A percentile compares a stretch with the other conserved stretches of the same genome.
These are phyloP conservation scores for Domatiomyces catenatus DNA, from an alignment of 2,329 filamentous ascomycete species.

Conservation along the genomic window DNA sequence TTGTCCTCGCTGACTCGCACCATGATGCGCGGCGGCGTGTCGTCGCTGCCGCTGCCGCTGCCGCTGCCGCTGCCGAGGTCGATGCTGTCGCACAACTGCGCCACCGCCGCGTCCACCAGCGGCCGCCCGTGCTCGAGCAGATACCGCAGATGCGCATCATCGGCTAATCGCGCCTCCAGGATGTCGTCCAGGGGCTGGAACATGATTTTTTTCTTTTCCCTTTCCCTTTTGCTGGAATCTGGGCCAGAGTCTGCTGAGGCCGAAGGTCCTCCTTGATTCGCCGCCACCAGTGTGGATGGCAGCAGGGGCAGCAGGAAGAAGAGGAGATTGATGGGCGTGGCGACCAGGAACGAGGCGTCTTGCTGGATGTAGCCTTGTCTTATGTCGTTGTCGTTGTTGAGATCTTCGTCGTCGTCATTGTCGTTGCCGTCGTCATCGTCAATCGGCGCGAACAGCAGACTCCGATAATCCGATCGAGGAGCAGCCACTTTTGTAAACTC, in stretches of 20 bases:
- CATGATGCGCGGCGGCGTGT: conserved; percentile 80
- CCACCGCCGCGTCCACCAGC: conserved; percentile 50
- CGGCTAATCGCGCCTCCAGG: conserved; percentile 29
- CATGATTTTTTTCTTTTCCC: too few species aligned
- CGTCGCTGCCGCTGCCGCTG: conserved; percentile 64
- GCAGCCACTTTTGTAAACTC: conserved; percentile 45
- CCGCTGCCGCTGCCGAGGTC: conserved; percentile 60
- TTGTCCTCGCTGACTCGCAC: conserved; percentile 63
- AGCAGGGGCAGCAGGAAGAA: conserved; percentile 71
- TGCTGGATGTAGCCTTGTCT: conserved; percentile 43
- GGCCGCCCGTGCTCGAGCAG: conserved; percentile 25
- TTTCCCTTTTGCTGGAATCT: conserved; percentile 28
- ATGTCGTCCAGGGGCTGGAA: conserved; percentile 37
- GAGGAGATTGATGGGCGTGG: conserved; percentile 68
- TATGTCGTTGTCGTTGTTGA: conserved; percentile 1
- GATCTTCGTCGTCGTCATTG: background rate
- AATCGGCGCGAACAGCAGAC: conserved; percentile 37
- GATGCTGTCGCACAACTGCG: conserved; percentile 61
- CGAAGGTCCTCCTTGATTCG: too few species aligned
- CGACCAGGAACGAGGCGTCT: conserved; percentile 61
- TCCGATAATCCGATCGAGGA: conserved; percentile 35
- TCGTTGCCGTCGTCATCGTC: conserved; percentile 7
- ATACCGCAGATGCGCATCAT: conserved; percentile 27
- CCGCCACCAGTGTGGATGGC: conserved; percentile 25
- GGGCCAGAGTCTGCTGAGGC: too few species aligned